These are phyloP conservation scores for Climacium dendroides DNA, from an alignment of 225 moss, liverwort and hornwort genomes.

Conservation along the genomic window DNA sequence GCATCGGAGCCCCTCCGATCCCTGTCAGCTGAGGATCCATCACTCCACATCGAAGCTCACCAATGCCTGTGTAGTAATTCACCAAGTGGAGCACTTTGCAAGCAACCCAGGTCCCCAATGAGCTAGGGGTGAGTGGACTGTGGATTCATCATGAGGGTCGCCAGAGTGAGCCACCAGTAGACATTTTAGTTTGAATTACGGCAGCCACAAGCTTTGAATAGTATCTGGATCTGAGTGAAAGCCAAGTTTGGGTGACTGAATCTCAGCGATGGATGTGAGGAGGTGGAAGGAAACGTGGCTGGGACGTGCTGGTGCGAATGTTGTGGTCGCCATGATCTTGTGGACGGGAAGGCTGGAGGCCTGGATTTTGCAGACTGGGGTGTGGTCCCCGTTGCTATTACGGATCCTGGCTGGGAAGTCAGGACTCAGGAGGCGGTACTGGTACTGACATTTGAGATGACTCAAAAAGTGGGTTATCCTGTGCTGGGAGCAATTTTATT, in stretches of 20 bases:
- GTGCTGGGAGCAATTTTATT: rapidly evolving
- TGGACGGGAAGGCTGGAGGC: neutral
- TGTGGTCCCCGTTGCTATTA: neutral
- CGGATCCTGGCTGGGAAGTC: neutral
- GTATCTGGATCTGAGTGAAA: neutral
- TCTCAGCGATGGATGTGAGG: neutral
- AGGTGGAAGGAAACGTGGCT: neutral
- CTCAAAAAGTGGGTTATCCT: neutral
- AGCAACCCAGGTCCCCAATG: neutral
- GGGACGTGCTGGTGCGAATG: neutral
- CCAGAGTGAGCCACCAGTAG: neutral
- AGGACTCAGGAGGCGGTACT: neutral
- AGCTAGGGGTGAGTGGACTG: neutral
- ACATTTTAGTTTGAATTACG: neutral
- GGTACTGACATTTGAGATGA: neutral
- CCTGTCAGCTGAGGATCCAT: neutral
- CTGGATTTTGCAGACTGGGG: too few relatives aligned
- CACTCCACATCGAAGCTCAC: neutral
- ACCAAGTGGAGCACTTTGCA: neutral
- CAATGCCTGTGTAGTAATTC: neutral
- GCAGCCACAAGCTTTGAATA: neutral
- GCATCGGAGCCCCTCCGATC: neutral
- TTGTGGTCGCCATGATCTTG: neutral
- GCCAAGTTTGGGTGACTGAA: neutral
- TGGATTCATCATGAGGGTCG: neutral